These are phyloP conservation scores for Silene vulgaris DNA, from an alignment of 179 eudicot genomes.

Conservation along the genomic window DNA sequence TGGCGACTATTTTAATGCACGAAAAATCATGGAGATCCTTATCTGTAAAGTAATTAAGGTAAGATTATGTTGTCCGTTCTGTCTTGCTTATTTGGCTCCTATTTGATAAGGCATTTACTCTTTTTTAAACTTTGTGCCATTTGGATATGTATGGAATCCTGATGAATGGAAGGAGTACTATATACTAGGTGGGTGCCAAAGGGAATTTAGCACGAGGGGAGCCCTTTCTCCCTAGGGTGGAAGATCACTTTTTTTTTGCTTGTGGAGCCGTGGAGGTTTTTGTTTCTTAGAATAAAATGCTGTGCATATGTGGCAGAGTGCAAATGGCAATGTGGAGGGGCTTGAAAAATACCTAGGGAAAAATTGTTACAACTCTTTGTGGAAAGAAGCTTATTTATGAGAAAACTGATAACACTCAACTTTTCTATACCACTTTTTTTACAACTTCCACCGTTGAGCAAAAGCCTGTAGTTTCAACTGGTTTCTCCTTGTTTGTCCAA, in stretches of 20 bases:
- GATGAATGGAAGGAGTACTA: neutral
- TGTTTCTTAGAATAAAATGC: too few species aligned
- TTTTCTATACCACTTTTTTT: too few species aligned
- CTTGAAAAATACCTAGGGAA: neutral
- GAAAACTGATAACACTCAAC: too few species aligned
- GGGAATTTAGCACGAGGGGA: neutral
- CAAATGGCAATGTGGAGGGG: neutral
- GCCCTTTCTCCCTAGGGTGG: neutral
- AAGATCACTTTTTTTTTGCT: neutral
- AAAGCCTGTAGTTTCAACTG: constrained; percentile 2
- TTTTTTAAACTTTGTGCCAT: too few species aligned
- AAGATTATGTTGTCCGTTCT: constrained; percentile 17
- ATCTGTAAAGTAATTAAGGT: constrained; percentile 96
- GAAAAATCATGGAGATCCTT: constrained; percentile 78
- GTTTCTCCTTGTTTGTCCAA: neutral
- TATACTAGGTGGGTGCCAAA: neutral
- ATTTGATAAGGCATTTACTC: neutral
- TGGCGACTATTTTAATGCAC: constrained; percentile 75
- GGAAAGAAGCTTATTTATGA: too few species aligned
- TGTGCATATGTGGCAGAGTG: too few species aligned
- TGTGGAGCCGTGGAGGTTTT: neutral
- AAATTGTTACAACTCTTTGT: neutral
- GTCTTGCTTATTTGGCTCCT: neutral
- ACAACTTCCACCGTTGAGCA: too few species aligned
- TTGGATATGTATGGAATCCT: too few species aligned